Evolutionary conservation across 352 stramenopile species (phyloP), one percentile per base, ranked within the genome.

Genomic region (Discostella stelligera): DNA sequence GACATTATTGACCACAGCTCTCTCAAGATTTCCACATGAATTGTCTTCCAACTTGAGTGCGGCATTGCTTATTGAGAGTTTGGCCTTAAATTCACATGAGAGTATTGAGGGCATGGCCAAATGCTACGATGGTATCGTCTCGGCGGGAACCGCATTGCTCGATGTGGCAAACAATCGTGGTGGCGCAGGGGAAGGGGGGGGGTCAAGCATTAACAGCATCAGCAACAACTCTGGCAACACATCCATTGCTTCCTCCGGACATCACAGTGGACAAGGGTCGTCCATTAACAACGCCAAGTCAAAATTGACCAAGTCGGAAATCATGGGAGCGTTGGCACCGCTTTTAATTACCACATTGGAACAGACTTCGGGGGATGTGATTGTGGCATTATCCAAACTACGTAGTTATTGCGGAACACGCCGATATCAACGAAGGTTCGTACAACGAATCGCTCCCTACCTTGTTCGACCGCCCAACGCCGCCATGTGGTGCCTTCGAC

Each of bases 121-220:
- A 68, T 93, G 87, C 64, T 93, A 93, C 46, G 87, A 91, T 66
- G 87, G 85, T 11, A 90, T 93, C 62, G 82, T 91, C 30, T 82
- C 79, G 37, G 87, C 85, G 0, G 87, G 87, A 30, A 77, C 80
- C 11, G 87, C 85, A 8, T 41, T 93, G 14, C 66, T 91, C 14
- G 85, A 91, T 73, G 20, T 74, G 8, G 20, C 44, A n/a, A 79
- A 71, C 27, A 27, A 10, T 23, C 11, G 44, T 44, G 37, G 37
- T 44, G 37, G 37, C 37, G 37, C 3, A 44, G 37, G 37, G 37
- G 37, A 8, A 10, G 37, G 7, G 37, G 37, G 37, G 37, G 11
- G 20, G 2, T 2, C 9, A 60, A 14, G 21, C 13, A 69, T 63
- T 48, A 46, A 32, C 30, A 39, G 16, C 20, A 69, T 56, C 49